Percentiles rank a stretch among this genome's conserved stretches.
These are phyloP conservation scores for Rhodotorula sp. DNA, from an alignment of 1,284 basidiomycete species.

Conservation along the genomic window DNA sequence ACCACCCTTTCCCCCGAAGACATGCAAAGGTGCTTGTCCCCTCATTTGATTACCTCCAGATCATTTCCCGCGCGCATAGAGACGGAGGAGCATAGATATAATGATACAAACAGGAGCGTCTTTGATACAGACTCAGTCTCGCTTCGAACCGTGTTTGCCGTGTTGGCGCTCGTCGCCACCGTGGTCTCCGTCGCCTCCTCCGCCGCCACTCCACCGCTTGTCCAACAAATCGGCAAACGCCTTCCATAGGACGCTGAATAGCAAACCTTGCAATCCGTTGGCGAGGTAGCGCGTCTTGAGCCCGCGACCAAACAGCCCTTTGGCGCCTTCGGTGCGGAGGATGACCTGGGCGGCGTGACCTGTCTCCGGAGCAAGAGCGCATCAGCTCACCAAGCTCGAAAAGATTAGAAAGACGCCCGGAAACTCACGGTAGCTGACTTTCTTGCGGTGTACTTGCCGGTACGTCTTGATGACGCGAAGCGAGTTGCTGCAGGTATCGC, in stretches of 20 bases:
- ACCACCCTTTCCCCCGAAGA: too few species aligned
- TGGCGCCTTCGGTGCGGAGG: constrained; percentile 62
- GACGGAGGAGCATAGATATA: too few species aligned
- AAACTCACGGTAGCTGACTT: constrained; percentile 63
- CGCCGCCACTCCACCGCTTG: not conserved
- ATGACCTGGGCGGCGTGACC: constrained; percentile 64
- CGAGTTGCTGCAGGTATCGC: constrained; percentile 79
- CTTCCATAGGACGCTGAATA: constrained; percentile 82
- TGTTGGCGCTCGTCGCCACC: too few species aligned
- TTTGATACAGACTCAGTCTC: too few species aligned
- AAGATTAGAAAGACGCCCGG: constrained; percentile 30
- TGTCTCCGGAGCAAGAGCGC: not conserved
- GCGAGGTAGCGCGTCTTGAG: constrained; percentile 67
- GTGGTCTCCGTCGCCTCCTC: not conserved
- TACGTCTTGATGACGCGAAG: constrained; percentile 90
- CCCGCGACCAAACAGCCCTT: constrained; percentile 73
- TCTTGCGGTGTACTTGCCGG: constrained; percentile 75
- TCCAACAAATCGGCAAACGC: constrained; percentile 63
- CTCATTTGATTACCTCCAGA: too few species aligned
- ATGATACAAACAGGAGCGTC: too few species aligned
- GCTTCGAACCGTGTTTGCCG: too few species aligned
- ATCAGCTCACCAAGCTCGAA: not conserved
- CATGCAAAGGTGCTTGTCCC: too few species aligned
- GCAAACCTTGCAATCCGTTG: constrained; percentile 79
- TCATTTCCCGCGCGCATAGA: too few species aligned